Evolutionary conservation across 176 grass and related monocot genomes (phyloP).

Genomic region (Pharus latifolius): DNA sequence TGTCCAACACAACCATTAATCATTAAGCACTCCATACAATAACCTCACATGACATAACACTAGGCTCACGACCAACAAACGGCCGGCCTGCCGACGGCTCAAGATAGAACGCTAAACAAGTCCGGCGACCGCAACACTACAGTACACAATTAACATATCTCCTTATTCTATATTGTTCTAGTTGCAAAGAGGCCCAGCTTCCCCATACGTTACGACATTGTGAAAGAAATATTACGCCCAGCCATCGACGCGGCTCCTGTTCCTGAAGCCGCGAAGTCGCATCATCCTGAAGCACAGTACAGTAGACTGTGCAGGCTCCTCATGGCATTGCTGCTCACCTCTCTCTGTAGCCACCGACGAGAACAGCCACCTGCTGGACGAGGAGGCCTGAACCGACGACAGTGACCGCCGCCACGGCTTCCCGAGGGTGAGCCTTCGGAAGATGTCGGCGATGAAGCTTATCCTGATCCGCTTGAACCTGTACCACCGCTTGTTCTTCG

Average conservation of each 20-base stretch:
- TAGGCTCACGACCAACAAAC: neutral
- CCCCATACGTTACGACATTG: too few species aligned
- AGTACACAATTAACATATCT: too few species aligned
- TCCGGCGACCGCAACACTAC: neutral
- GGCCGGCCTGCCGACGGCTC: neutral
- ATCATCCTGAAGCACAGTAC: neutral
- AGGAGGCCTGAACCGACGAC: constrained; percentile 11
- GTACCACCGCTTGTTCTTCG: constrained; percentile 3
- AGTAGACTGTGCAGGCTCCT: neutral
- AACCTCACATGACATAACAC: too few species aligned
- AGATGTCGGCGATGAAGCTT: constrained; percentile 29
- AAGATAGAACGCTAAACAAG: constrained; percentile 3
- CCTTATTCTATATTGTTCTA: too few species aligned
- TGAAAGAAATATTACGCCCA: constrained; percentile 19
- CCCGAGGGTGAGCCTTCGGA: constrained; percentile 25
- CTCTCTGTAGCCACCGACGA: constrained; percentile 18
- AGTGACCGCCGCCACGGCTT: constrained; percentile 2
- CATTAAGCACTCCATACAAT: neutral
- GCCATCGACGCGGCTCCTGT: neutral
- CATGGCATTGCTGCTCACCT: neutral
- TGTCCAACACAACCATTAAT: neutral
- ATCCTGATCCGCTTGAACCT: constrained; percentile 26
- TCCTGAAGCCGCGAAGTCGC: constrained; percentile 15
- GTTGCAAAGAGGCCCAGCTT: too few species aligned
- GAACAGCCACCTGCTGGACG: constrained; percentile 46